Conservation (phyloP, 169 alveolate species). For the Blepharisma undulans region DNA sequence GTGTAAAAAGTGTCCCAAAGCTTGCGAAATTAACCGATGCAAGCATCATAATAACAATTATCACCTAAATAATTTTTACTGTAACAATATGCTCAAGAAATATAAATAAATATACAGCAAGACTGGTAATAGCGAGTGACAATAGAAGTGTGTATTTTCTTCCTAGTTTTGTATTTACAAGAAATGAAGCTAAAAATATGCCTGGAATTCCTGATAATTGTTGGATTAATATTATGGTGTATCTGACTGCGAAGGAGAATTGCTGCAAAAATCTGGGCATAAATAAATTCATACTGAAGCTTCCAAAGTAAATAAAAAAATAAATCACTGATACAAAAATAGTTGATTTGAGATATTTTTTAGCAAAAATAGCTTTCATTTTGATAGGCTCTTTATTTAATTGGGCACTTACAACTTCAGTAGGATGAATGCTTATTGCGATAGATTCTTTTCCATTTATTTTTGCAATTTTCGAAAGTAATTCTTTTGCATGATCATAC, state of each 20-base stretch:
- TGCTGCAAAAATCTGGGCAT: conserved; percentile 18
- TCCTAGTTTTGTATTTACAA: conserved; percentile 2
- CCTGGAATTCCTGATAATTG: conserved; percentile 26
- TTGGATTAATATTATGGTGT: not conserved
- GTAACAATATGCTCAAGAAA: not conserved
- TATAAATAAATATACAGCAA: not conserved
- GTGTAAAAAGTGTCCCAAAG: not conserved
- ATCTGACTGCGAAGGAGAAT: not conserved
- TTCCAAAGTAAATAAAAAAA: not conserved
- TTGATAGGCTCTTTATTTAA: not conserved
- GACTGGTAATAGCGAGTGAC: not conserved
- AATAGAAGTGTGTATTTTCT: not conserved
- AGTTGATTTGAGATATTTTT: not conserved
- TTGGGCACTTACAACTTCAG: not conserved
- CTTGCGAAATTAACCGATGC: not conserved
- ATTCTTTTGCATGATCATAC: not conserved
- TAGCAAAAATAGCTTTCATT: not conserved
- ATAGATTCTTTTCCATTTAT: not conserved
- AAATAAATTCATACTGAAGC: not conserved
- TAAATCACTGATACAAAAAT: not conserved
- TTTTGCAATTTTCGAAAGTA: not conserved
- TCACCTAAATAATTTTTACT: not conserved
- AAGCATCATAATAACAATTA: not conserved
- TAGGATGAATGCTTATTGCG: not conserved
- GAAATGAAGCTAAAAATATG: not conserved